Evolutionary conservation across 495 filamentous ascomycete species (phyloP), one percentile per base, ranked within the genome.

Genomic region (Letharia columbiana): DNA sequence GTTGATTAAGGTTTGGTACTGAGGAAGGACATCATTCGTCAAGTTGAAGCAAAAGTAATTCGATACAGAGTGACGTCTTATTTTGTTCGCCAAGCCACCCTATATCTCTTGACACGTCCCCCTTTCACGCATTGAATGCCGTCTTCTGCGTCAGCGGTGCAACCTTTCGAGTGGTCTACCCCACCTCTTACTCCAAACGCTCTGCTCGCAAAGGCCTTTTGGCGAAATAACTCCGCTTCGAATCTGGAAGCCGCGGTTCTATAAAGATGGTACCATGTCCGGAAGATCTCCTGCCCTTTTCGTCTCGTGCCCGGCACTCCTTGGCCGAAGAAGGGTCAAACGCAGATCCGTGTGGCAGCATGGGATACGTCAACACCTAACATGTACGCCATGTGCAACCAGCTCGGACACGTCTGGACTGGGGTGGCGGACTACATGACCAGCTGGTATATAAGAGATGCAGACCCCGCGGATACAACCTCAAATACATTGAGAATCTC

Each of bases 271-370:
- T 7, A 37, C 4, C 1, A 2, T 6, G 35, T 2, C 28, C 15
- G 35, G 15, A 56, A 35, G 31, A 56, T 56, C 52, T 56, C 52
- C 52, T 56, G 52, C 52, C 20, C 52, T 56, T 35, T 56, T 56
- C 52, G 52, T 35, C 52, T 20, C 28, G 13, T 56, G 52, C 15
- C 31, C 52, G 52, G 31, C 15, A 56, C 28, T 56, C 15, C 15
- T 56, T 17, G 52, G 6, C 31, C 13, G 31, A 17, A 4, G 15
- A 56, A 35, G 15, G 28, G 52, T 31, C 28, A 56, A 35, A 10
- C 17, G 28, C 11, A 56, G 28, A 35, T 56, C 23, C 1, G 52
- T 56, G 31, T 56, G 52, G 28, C 18, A 35, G 52, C 31, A 56
- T 56, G 11, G 31, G 15, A 18, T 56, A 35, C 12, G 31, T 8